Evolutionary conservation across 495 filamentous ascomycete genomes (phyloP), one percentile per base, ranked within the genome.

Genomic region (Trichoderma gamsii): DNA sequence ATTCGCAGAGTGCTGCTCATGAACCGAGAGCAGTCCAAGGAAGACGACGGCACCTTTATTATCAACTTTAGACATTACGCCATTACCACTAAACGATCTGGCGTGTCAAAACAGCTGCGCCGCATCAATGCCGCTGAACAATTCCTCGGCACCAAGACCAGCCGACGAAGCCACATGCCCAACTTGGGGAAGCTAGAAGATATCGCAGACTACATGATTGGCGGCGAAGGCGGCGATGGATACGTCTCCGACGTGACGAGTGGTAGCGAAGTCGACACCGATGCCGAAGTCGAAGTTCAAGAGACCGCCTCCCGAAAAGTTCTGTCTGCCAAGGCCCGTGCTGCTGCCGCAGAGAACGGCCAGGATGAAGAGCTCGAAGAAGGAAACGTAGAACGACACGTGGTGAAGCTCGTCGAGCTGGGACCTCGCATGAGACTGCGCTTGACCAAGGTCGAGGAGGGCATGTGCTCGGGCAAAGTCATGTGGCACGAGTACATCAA

Each of bases 401-500:
- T 89, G 3, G 90, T 99, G 11, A 97, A 95, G 75, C 79, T 98
- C 29, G 87, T 96, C 3, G 95, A 99, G 76, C 80, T 98, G 11
- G 95, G 95, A 0, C 95, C 95, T 3, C 88, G 95, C 66, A 86
- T 99, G 89, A 89, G 85, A 72, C 78, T 99, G 41, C 86, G 94
- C 52, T 84, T 99, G 85, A 89, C 90, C 66, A 98, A 99, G 79
- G 93, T 99, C 13, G 95, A 99, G 75, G 96, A 98, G 70, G 96
- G 93, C 18, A 76, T 98, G 15, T 97, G 93, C 73, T 85, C 86
- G 41, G 95, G 95, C 49, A 93, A 92, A 78, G 85, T 97, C 43
- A 90, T 99, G 90, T 98, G 96, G 95, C 96, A 99, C 78, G 92
- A 97, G 73, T 95, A 89, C 72, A 84, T 97, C 67, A 84, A 85